Conservation (phyloP, 495 filamentous ascomycete species). For the Aspergillus sclerotiicarbonarius region DNA sequence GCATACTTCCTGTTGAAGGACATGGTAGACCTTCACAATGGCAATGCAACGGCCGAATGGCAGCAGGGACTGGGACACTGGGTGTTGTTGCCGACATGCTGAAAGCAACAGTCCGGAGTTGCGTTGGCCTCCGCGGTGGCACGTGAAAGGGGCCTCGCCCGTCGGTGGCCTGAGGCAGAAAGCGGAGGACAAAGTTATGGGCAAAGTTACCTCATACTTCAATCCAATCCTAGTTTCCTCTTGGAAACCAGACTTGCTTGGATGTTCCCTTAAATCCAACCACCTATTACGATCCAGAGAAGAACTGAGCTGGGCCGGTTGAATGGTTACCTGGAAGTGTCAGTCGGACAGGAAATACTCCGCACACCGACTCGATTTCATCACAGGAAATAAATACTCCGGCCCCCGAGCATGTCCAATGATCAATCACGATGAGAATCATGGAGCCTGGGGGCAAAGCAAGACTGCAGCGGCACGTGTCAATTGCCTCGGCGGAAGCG, state of each 20-base stretch:
- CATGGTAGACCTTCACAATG: slow-evolving; percentile 22
- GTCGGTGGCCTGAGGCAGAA: too few species aligned
- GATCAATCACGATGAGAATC: too few species aligned
- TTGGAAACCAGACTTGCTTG: too few species aligned
- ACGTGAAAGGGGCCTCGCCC: too few species aligned
- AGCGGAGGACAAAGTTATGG: too few species aligned
- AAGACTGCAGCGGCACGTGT: not conserved
- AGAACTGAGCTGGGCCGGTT: not conserved
- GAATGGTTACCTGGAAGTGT: not conserved
- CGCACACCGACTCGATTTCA: not conserved
- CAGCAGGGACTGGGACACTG: slow-evolving; percentile 9
- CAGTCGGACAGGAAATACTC: not conserved
- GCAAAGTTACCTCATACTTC: too few species aligned
- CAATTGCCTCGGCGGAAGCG: not conserved
- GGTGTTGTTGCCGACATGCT: slow-evolving; percentile 12
- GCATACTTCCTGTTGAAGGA: slow-evolving; percentile 73
- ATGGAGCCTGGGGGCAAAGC: too few species aligned
- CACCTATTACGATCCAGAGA: too few species aligned
- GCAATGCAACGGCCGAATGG: not conserved
- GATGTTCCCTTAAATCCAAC: too few species aligned
- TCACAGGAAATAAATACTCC: not conserved
- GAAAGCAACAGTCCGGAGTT: not conserved
- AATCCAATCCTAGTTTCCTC: too few species aligned
- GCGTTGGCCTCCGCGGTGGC: not conserved
- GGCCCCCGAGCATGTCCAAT: not conserved